These are phyloP conservation scores for Cryptococcus sp. DNA, from an alignment of 1,284 basidiomycete genomes.

Conservation along the genomic window DNA sequence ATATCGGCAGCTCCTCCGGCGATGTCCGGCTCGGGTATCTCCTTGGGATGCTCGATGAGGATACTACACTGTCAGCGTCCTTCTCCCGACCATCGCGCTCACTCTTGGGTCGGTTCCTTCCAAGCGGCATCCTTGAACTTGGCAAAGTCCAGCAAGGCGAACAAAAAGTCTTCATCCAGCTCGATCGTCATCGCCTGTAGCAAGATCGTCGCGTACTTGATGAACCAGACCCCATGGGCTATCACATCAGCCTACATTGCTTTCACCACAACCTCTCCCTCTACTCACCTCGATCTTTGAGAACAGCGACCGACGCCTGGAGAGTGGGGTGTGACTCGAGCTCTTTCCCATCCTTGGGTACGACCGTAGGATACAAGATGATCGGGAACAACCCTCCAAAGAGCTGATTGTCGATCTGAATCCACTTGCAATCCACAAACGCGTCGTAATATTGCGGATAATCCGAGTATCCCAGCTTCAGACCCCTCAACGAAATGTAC, in stretches of 20 bases:
- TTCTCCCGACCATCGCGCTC: conserved; percentile 30
- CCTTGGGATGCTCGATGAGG: conserved; percentile 67
- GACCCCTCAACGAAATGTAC: conserved; percentile 72
- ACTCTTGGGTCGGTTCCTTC: conserved; percentile 73
- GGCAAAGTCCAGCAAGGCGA: conserved; percentile 83
- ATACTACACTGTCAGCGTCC: conserved; percentile 52
- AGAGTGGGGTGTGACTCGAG: conserved; percentile 85
- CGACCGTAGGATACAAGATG: conserved; percentile 88
- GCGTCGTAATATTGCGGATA: conserved; percentile 75
- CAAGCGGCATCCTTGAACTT: conserved; percentile 87
- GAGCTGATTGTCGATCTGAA: conserved; percentile 97
- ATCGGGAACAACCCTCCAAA: conserved; percentile 96
- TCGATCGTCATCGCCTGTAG: conserved; percentile 94
- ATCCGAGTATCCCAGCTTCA: conserved; percentile 82
- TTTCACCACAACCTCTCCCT: no score
- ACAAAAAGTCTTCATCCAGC: conserved; percentile 93
- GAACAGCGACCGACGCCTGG: conserved; percentile 78
- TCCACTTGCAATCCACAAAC: conserved; percentile 74
- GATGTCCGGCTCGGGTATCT: conserved; percentile 71
- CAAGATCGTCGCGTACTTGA: conserved; percentile 94
- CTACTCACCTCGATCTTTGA: conserved; percentile 83
- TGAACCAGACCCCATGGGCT: conserved; percentile 93
- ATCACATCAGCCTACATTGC: conserved; percentile 2
- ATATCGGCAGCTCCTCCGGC: conserved; percentile 66
- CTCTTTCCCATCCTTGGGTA: conserved; percentile 72